Percentiles rank a stretch among this genome's conserved stretches.
Conservation (phyloP, 1,284 basidiomycete genomes). For the Sanguinoderma infundibulare region DNA sequence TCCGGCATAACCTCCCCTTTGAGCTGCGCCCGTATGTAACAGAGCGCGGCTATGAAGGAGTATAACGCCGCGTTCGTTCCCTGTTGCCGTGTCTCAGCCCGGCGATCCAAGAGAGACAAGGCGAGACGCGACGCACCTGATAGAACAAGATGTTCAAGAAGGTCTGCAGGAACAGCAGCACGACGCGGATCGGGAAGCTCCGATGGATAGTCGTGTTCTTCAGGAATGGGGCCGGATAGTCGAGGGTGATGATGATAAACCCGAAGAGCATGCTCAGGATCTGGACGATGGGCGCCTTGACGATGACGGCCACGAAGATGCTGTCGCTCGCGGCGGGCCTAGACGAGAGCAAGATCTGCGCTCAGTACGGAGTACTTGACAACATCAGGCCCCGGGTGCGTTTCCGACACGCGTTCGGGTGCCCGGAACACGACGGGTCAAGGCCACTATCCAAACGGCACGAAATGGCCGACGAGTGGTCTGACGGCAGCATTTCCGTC, state of each 20-base stretch:
- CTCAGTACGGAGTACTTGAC: not conserved
- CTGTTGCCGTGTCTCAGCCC: constrained; percentile 40
- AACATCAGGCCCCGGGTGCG: not conserved
- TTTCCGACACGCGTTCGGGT: not conserved
- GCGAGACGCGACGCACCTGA: constrained; percentile 55
- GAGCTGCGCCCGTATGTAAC: constrained; percentile 65
- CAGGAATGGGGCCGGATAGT: constrained; percentile 66
- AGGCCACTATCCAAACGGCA: not conserved
- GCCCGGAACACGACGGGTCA: not conserved
- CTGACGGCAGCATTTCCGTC: not conserved
- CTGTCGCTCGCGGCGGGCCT: constrained; percentile 69
- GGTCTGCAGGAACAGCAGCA: constrained; percentile 67
- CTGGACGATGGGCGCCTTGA: constrained; percentile 76
- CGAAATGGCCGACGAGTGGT: not conserved
- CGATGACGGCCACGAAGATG: constrained; percentile 73
- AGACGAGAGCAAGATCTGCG: not conserved
- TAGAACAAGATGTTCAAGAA: constrained; percentile 76
- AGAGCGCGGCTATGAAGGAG: constrained; percentile 68
- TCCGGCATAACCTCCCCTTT: constrained; percentile 70
- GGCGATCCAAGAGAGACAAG: not conserved
- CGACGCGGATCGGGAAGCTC: constrained; percentile 64
- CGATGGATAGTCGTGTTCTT: constrained; percentile 64
- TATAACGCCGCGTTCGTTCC: constrained; percentile 79
- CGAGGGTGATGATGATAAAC: constrained; percentile 62
- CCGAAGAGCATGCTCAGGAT: constrained; percentile 65